Evolutionary conservation across 495 filamentous ascomycete species (phyloP), one percentile per base, ranked within the genome.

Genomic region (Trichoderma orchidacearum): DNA sequence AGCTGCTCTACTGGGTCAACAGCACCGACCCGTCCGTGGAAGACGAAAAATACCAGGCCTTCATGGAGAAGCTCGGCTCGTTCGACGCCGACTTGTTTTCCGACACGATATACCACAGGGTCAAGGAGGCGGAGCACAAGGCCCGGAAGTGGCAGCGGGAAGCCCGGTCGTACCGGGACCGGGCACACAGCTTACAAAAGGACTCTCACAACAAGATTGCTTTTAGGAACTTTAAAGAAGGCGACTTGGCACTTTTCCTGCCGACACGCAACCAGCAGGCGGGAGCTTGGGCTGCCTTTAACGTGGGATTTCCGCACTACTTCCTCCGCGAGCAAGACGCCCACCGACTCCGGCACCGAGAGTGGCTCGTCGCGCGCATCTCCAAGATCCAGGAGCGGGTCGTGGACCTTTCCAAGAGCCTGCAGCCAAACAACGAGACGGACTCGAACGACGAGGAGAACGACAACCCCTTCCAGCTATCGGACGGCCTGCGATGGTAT

Each of bases 261-360:
- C 93, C 93, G 0, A 99, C 93, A 0, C 77, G 90, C 23, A 96
- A 97, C 60, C 90, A 95, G 66, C 85, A 85, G 25, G 93, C 90
- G 5, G 84, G 93, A 9, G 90, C 93, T 3, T 99, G 93, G 93
- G 93, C 93, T 4, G 93, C 94, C 3, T 99, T 99, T 75, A 99
- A 99, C 64, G 85, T 97, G 50, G 90, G 90, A 0, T 92, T 89
- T 53, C 93, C 93, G 13, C 93, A 99, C 68, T 96, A 90, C 71
- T 99, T 99, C 73, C 75, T 99, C 0, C 85, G 89, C 30, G 93
- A 99, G 68, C 89, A 94, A 68, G 90, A 96, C 56, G 75, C 77
- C 0, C 94, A 97, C 63, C 86, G 90, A 57, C 77, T 99, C 12
- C 76, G 83, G 36, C 80, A 76, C 29, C 78, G 89, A 25, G 94